Evolutionary conservation across 345 rosid species (phyloP), one percentile per base, ranked within the genome.

Genomic region (Gossypium sturtianum): DNA sequence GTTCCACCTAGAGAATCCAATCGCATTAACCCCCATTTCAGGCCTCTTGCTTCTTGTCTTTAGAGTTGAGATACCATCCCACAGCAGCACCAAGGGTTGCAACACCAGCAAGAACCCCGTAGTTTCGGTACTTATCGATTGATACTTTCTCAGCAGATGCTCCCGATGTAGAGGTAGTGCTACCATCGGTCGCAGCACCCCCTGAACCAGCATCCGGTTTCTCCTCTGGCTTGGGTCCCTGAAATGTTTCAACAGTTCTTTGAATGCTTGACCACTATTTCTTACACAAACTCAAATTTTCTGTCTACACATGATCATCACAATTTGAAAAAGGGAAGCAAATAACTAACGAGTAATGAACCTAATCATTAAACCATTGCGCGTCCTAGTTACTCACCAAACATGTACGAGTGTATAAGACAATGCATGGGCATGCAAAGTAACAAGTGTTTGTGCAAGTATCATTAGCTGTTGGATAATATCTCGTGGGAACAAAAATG

Each of bases 51-150:
- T 93, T 93, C 94, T 93, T 90, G 48, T 81, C 80, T n/a, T 87
- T 82, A 34, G 91, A 87, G 74, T 84, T 87, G 74, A 95, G 77
- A 81, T 93, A 95, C 99, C 98, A 93, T 67, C 99, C 99, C 25
- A 91, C 62, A 34, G 97, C 91, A 76, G 89, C 94, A 9, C 86
- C 9, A 16, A 61, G 73, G 5, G 99, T 84, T 70, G 90, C 64
- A 17, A 82, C 76, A 66, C 97, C 97, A 0, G 97, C 98, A n/a
- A 90, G 43, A 27, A 95, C 96, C 1, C 93, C 98, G 66, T 93
- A 93, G 83, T 93, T 95, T 53, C 88, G 72, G 87, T 82, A 51
- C 74, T 89, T 90, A 82, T 90, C 98, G 2, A 88, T 83, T 3
- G 98, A 95, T 69, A 82, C 88, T 58, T 87, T 95, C 29, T 84